Evolutionary conservation across 805 yeast species (phyloP).

Genomic region (Saccharomycopsis fibuligera): DNA sequence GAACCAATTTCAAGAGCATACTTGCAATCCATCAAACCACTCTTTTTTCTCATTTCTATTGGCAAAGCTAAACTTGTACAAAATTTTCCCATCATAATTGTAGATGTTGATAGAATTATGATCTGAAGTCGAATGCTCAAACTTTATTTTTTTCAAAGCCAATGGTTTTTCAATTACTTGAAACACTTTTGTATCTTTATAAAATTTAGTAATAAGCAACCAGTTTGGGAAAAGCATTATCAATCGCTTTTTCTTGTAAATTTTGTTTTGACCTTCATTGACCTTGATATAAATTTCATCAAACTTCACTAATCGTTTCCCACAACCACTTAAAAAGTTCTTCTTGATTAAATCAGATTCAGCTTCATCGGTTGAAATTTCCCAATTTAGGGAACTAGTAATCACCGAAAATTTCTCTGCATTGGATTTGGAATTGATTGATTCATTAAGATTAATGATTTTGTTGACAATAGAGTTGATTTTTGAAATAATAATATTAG

Average conservation of each 20-base stretch:
- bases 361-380: constrained; percentile 6
- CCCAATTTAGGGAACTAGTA: constrained; percentile 10
- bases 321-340: constrained; percentile 14
- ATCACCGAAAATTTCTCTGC: constrained; percentile 13
- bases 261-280: constrained; percentile 19
- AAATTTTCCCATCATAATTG: constrained; percentile 15
- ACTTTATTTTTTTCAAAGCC: constrained; percentile 6
- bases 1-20: too few species aligned
- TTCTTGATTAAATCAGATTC: constrained; percentile 9
- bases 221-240: constrained; percentile 19
- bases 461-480: constrained; percentile 1
- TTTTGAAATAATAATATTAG: constrained; percentile 9
- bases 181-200: constrained; percentile 13
- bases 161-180: constrained; percentile 20
- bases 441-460: constrained; percentile 7
- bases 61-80: constrained; percentile 18
- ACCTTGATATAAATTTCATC: constrained; percentile 18
- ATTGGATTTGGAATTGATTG: constrained; percentile 7
- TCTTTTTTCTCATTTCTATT: constrained; percentile 12
- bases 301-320: constrained; percentile 7
- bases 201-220: constrained; percentile 16
- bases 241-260: constrained; percentile 20
- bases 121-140: constrained; percentile 20
- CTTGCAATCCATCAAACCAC: constrained; percentile 16
- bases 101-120: constrained; percentile 20